Conservation (phyloP, 495 filamentous ascomycete species). For the Penicillium cosmopolitanum region DNA sequence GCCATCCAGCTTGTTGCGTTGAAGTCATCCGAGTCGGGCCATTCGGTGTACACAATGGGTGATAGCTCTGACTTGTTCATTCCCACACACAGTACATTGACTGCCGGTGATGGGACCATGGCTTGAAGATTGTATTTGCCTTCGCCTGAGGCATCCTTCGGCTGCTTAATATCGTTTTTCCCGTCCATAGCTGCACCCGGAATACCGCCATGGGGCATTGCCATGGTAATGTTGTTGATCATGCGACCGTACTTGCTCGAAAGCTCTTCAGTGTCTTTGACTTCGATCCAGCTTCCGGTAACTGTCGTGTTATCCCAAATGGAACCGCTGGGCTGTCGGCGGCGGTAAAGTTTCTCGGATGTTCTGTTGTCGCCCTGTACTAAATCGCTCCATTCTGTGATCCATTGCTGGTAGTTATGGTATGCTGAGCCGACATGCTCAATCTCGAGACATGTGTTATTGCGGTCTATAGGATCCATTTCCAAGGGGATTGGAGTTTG, state of each 20-base stretch:
- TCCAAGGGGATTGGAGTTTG: constrained; percentile 56
- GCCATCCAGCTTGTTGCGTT: constrained; percentile 38
- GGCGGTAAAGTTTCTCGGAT: constrained; percentile 36
- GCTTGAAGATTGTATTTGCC: constrained; percentile 68
- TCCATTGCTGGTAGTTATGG: constrained; percentile 54
- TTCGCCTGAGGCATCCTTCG: constrained; percentile 62
- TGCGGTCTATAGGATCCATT: constrained; percentile 38
- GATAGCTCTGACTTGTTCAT: constrained; percentile 58
- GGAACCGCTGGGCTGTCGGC: constrained; percentile 58
- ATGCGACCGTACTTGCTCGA: constrained; percentile 53
- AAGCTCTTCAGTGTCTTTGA: constrained; percentile 45
- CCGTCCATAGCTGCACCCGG: constrained; percentile 60
- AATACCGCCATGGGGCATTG: constrained; percentile 72
- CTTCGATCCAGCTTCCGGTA: constrained; percentile 61
- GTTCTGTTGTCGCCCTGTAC: constrained; percentile 37
- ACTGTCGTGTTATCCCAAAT: constrained; percentile 70
- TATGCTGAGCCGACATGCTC: constrained; percentile 65
- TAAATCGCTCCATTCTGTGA: constrained; percentile 52
- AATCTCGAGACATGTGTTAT: constrained; percentile 63
- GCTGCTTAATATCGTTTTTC: constrained; percentile 67
- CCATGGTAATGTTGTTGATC: constrained; percentile 73
- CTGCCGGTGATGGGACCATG: constrained; percentile 63
- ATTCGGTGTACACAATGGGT: constrained; percentile 63
- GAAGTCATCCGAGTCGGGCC: constrained; percentile 50
- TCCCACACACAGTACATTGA: constrained; percentile 73